These are phyloP conservation scores for Salix brachista DNA, from an alignment of 345 rosid species.

Conservation along the genomic window DNA sequence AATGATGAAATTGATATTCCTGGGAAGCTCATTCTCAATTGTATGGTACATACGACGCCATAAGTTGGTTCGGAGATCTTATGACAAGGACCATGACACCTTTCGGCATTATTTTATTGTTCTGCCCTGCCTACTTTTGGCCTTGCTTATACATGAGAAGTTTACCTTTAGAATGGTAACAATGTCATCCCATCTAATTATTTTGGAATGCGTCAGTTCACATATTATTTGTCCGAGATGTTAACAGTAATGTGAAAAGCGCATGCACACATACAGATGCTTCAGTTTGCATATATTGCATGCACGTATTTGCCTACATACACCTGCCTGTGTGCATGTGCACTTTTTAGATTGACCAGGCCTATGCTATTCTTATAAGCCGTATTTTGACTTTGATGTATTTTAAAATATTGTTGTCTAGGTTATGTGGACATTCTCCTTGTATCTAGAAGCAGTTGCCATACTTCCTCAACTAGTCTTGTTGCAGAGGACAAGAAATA, in stretches of 20 bases:
- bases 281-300: neutral
- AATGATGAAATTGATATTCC: conserved; percentile 68
- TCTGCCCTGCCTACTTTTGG: conserved; percentile 64
- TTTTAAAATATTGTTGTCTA: conserved; percentile 1
- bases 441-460: conserved; percentile 55
- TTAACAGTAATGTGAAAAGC: neutral
- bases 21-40: conserved; percentile 75
- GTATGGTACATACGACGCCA: conserved; percentile 82
- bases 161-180: conserved; percentile 66
- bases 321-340: neutral
- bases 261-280: neutral
- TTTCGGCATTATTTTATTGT: conserved; percentile 52
- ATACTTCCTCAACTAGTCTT: conserved; percentile 50
- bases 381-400: neutral
- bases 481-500: conserved; percentile 46
- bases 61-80: conserved; percentile 65
- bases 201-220: neutral
- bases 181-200: neutral
- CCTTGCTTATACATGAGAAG: conserved; percentile 60
- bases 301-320: no score
- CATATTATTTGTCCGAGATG: neutral
- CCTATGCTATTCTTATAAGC: neutral
- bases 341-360: neutral
- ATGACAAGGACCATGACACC: conserved; percentile 58
- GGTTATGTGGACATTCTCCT: conserved; percentile 48